Evolutionary conservation across 2,329 filamentous ascomycete species (phyloP).

Genomic region (Byssochlamys sp.): DNA sequence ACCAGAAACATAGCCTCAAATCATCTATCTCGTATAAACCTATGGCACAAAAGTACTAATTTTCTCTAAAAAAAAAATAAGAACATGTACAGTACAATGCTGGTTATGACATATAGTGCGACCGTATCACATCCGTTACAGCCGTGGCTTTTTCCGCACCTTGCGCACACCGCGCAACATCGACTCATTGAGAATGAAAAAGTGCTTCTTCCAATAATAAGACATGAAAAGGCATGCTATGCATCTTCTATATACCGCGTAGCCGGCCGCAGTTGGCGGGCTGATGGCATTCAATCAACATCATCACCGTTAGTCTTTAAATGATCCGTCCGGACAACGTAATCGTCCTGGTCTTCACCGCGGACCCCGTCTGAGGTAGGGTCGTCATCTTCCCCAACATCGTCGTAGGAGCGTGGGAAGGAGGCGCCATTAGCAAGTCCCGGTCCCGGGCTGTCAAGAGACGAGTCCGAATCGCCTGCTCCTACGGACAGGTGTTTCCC

Average conservation of each 20-base stretch:
- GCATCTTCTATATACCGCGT: background rate
- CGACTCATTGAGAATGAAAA: background rate
- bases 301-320: conserved; percentile 13
- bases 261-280: no score
- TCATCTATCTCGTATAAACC: background rate
- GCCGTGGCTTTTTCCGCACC: background rate
- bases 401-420: conserved; percentile 11
- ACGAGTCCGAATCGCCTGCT: conserved; percentile 24
- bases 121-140: background rate
- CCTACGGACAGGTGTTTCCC: conserved; percentile 25
- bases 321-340: conserved; percentile 31
- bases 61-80: background rate
- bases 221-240: background rate
- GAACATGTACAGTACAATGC: background rate
- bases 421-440: conserved; percentile 5
- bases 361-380: conserved; percentile 13
- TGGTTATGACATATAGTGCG: background rate
- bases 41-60: background rate
- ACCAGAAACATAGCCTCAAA: background rate
- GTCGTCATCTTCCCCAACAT: conserved; percentile 18
- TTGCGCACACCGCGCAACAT: background rate
- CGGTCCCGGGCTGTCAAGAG: conserved; percentile 9
- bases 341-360: conserved; percentile 28
- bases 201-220: background rate
- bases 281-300: conserved; percentile 1